phyloP scores from a whole-genome alignment of 140 eudicot species.

The Anethum foeniculum region DNA sequence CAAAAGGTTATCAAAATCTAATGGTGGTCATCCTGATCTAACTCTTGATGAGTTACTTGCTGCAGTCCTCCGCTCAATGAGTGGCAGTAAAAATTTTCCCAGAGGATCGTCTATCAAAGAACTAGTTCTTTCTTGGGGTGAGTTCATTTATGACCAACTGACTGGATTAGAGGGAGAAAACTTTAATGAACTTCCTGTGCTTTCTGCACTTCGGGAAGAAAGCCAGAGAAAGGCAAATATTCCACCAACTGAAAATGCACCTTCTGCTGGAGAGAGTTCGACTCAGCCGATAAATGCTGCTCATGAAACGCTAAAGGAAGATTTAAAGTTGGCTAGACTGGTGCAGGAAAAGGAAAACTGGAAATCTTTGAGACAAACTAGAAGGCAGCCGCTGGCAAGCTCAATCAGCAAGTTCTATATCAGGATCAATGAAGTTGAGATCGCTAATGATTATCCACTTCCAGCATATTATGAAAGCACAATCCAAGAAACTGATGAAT shows the following conservation, averaged over 20 bases:
- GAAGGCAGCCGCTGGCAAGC: constrained; percentile 24
- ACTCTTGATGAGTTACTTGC: constrained; percentile 63
- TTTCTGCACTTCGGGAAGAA: constrained; percentile 53
- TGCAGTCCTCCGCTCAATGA: constrained; percentile 47
- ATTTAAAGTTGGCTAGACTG: constrained; percentile 70
- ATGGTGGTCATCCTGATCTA: constrained; percentile 51
- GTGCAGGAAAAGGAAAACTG: constrained; percentile 80
- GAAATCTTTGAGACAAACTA: constrained; percentile 60
- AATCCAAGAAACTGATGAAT: constrained; percentile 79
- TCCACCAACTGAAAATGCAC: constrained; percentile 13
- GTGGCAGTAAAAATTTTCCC: constrained; percentile 50
- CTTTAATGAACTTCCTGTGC: constrained; percentile 53
- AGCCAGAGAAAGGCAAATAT: constrained; percentile 26
- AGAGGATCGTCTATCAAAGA: constrained; percentile 51
- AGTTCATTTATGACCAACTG: constrained; percentile 58
- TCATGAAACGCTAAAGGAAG: constrained; percentile 46
- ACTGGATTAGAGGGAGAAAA: constrained; percentile 66
- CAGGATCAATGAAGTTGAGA: constrained; percentile 94
- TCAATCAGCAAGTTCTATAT: constrained; percentile 59
- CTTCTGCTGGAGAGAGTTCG: constrained; percentile 30
- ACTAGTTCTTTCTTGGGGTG: constrained; percentile 60
- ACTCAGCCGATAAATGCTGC: constrained; percentile 16
- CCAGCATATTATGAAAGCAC: constrained; percentile 77
- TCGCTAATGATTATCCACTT: constrained; percentile 90
- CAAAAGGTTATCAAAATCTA: constrained; percentile 45